A percentile compares a stretch with the other conserved stretches of the same genome.
Conservation (phyloP, 2,329 filamentous ascomycete species). For the Phaeoacremonium minimum region DNA sequence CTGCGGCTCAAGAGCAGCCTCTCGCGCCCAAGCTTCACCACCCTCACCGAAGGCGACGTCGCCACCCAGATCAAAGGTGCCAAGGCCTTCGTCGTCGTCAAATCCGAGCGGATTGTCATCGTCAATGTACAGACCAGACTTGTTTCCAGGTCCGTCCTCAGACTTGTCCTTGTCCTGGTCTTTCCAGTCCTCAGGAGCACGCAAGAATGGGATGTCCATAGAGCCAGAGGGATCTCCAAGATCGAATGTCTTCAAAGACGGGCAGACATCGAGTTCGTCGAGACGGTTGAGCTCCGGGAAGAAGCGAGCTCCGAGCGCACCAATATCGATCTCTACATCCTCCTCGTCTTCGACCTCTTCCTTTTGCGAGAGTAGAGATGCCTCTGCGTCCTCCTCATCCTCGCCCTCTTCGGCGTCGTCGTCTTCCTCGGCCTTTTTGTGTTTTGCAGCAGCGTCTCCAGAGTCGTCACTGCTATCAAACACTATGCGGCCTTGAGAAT, state of each 20-base stretch:
- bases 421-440: conserved; percentile 29
- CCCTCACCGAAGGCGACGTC: conserved; percentile 91
- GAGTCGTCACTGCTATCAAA: conserved; percentile 96
- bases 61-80: conserved; percentile 63
- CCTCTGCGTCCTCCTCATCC: conserved; percentile 28
- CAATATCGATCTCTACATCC: conserved; percentile 75
- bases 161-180: conserved; percentile 62
- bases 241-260: conserved; percentile 90
- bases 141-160: conserved; percentile 51
- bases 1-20: conserved; percentile 82
- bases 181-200: conserved; percentile 81
- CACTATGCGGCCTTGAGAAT: conserved; percentile 85
- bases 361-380: conserved; percentile 31
- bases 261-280: conserved; percentile 87
- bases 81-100: conserved; percentile 72
- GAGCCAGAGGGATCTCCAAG: conserved; percentile 81
- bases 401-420: conserved; percentile 33
- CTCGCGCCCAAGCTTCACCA: conserved; percentile 90
- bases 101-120: conserved; percentile 82
- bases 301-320: conserved; percentile 70
- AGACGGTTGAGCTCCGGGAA: conserved; percentile 76
- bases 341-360: conserved; percentile 45
- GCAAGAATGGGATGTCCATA: conserved; percentile 87
- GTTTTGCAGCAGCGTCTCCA: conserved; percentile 45
- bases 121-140: conserved; percentile 79